Conservation (phyloP, 164 flowering plant genomes). For the Akebia trifoliata region DNA sequence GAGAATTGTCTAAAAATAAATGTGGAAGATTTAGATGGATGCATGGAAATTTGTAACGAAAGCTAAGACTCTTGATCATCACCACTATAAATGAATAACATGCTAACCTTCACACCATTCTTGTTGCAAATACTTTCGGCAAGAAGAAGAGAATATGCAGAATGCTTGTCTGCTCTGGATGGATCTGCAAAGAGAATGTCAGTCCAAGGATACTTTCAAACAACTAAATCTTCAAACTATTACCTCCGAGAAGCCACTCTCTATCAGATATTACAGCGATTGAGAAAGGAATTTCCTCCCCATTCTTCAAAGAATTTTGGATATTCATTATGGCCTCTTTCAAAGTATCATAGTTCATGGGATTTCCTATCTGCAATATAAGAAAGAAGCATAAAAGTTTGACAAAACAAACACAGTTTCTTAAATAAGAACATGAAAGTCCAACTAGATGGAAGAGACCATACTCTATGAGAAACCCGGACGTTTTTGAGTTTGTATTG, state of each 20-base stretch:
- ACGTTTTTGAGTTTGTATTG: constrained; percentile 56
- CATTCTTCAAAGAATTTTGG: constrained; percentile 39
- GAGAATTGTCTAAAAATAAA: no score
- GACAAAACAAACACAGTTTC: neutral
- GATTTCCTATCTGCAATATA: constrained; percentile 71
- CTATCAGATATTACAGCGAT: constrained; percentile 73
- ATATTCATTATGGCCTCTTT: constrained; percentile 57
- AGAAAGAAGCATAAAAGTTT: constrained; percentile 8
- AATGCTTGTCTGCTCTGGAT: constrained; percentile 81
- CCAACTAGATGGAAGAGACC: constrained; percentile 2
- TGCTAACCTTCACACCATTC: constrained; percentile 69
- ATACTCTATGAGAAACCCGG: constrained; percentile 72
- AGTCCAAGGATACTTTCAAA: constrained; percentile 9
- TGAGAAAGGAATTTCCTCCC: constrained; percentile 61
- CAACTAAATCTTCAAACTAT: constrained; percentile 12
- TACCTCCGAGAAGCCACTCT: constrained; percentile 90
- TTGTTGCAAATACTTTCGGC: constrained; percentile 82
- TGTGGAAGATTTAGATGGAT: no score
- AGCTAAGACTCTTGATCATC: neutral
- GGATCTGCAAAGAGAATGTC: constrained; percentile 54
- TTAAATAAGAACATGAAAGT: neutral
- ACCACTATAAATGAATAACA: neutral
- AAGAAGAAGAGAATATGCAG: constrained; percentile 83
- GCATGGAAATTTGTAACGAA: no score
- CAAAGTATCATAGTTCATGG: constrained; percentile 68